Evolutionary conservation across 1,139 yeast species (phyloP), one percentile per base, ranked within the genome.

Genomic region (Taphrina wiesneri): DNA sequence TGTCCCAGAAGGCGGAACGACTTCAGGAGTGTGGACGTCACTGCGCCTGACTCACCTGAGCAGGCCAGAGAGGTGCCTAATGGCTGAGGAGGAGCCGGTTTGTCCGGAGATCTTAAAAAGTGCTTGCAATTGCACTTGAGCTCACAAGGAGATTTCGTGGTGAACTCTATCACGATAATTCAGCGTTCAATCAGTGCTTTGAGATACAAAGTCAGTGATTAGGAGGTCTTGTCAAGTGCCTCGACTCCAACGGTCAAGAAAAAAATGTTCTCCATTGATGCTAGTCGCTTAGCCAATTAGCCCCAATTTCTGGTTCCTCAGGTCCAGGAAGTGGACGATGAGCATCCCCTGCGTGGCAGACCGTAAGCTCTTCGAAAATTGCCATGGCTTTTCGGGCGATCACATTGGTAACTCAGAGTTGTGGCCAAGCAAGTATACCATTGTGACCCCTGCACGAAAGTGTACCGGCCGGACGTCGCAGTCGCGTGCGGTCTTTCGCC

Each of bases 401-500:
- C 36, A 32, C 36, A 32, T 32, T 32, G 15, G 15, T n/a, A 32
- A 1, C 15, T 2, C 36, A 4, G 4, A 39, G 43, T 15, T 39
- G 43, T 39, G 43, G 43, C 43, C 43, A 39, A 39, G 19, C 19
- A n/a, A 39, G 43, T 2, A 3, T n/a, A 39, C 4, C 43, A 39
- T 19, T 6, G n/a, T n/a, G 43, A 39, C 6, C 19, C n/a, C n/a
- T 39, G 19, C 19, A 19, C 17, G 43, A 19, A 5, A 39, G 17
- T n/a, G 6, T 13, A 39, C 15, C 19, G 43, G 43, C 15, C 19
- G 43, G 43, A 39, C 6, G 19, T 39, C 19, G 34, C 4, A 45
- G 28, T 45, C 49, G 49, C 49, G 49, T 45, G 49, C 49, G 28
- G 49, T 23, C 49, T 21, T 9, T 45, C 49, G 49, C 49, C 49